A percentile compares a stretch with the other conserved stretches of the same genome.
Conservation (phyloP, 2,329 filamentous ascomycete genomes). For the Mycocentrospora acerina region DNA sequence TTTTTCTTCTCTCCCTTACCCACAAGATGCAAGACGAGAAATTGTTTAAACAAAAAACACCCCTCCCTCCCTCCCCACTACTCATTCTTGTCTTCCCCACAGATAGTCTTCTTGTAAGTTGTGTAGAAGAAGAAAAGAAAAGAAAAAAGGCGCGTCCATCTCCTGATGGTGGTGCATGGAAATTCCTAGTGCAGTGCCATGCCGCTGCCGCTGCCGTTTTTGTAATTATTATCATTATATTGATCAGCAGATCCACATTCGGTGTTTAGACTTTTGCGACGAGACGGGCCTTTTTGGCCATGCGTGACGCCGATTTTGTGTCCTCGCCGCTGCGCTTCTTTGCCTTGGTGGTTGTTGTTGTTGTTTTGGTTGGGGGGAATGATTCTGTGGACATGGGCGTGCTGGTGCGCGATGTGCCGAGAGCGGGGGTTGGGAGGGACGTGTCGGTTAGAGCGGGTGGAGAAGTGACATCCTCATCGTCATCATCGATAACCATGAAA, state of each 20-base stretch:
- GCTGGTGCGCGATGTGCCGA: slow-evolving; percentile 20
- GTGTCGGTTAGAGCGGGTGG: slow-evolving; percentile 31
- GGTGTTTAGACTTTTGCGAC: neutral
- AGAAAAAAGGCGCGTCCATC: too few species aligned
- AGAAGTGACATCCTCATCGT: slow-evolving; percentile 18
- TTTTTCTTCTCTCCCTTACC: neutral
- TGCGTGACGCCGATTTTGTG: too few species aligned
- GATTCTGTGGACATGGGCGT: slow-evolving; percentile 19
- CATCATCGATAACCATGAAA: neutral
- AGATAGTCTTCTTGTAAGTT: too few species aligned
- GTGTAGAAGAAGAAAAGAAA: too few species aligned
- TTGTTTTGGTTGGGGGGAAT: slow-evolving; percentile 4
- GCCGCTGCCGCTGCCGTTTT: too few species aligned
- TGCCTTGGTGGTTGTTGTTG: slow-evolving; percentile 2
- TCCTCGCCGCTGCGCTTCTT: slow-evolving; percentile 6
- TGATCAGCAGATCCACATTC: too few species aligned
- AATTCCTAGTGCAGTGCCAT: too few species aligned
- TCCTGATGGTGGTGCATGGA: too few species aligned
- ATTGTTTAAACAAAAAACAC: too few species aligned
- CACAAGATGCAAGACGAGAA: neutral
- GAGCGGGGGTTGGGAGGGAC: slow-evolving; percentile 24
- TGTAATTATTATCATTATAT: too few species aligned
- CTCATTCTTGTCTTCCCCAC: too few species aligned
- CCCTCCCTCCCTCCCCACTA: too few species aligned
- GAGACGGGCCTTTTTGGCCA: neutral